Percentiles rank a stretch among this genome's conserved stretches.
phyloP scores from a whole-genome alignment of 1,284 basidiomycete genomes.

The Hymenochaete sp. region DNA sequence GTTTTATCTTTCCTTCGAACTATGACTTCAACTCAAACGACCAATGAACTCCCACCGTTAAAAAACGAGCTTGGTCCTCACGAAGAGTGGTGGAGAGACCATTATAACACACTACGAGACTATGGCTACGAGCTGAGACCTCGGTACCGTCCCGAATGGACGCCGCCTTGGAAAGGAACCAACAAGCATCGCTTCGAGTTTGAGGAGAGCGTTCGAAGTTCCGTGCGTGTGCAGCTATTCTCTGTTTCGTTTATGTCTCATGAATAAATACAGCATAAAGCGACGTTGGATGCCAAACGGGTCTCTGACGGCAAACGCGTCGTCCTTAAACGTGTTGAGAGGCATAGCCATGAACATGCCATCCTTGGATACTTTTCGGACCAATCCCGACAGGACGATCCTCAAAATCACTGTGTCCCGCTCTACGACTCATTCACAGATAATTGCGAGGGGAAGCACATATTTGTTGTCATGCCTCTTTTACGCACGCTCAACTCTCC shows the following conservation, averaged over 20 bases:
- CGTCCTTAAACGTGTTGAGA: not conserved
- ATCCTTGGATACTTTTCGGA: conserved; percentile 11
- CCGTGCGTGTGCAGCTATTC: not conserved
- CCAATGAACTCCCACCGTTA: no score
- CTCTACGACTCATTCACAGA: conserved; percentile 16
- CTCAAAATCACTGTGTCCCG: conserved; percentile 19
- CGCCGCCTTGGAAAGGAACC: conserved; percentile 20
- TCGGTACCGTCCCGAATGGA: conserved; percentile 17
- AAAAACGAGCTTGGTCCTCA: no score
- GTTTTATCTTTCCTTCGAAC: no score
- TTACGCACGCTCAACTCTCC: not conserved
- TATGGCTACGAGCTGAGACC: conserved; percentile 5
- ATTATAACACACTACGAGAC: not conserved
- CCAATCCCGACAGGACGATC: conserved; percentile 2
- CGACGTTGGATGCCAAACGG: not conserved
- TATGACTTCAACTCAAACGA: no score
- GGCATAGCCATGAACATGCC: not conserved
- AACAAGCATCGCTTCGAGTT: conserved; percentile 10
- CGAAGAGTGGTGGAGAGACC: conserved; percentile 8
- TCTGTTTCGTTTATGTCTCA: no score
- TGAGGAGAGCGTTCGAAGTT: conserved; percentile 17
- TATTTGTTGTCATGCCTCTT: conserved; percentile 12
- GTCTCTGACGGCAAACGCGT: not conserved
- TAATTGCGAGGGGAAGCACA: not conserved
- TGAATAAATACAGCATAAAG: not conserved